Evolutionary conservation across 495 filamentous ascomycete species (phyloP), one percentile per base, ranked within the genome.

Genomic region (Pyronema omphalodes): DNA sequence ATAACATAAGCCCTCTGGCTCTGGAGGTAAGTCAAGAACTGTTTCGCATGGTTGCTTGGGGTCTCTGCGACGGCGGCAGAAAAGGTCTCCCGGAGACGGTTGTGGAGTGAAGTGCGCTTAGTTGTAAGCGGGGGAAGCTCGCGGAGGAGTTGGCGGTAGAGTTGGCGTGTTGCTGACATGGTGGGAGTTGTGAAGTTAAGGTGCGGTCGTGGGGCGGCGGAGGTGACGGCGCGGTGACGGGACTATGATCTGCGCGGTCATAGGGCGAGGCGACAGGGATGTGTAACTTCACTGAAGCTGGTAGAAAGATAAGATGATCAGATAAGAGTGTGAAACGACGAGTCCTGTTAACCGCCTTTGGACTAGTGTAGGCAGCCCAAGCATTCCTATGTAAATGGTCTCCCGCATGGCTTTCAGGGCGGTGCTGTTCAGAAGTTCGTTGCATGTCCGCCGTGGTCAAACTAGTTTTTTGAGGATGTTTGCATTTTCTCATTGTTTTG

Each of bases 71-170:
- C 44, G 23, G 23, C 19, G 35, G 50, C 8, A 9, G 75, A 71
- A 67, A 71, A 76, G 53, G 69, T 58, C 6, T 73, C 68, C 63
- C 79, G 78, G 57, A 86, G 69, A 37, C 68, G 73, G 55, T 71
- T 64, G 67, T 83, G 76, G 6, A 82, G 71, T 18, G 76, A 76
- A 8, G 78, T 82, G 57, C 67, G 71, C 45, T 70, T 41, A 70
- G 62, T 56, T 74, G 74, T 65, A 71, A 70, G 79, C 44, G 81
- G 77, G 15, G 91, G 89, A 33, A 95, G 80, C 70, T 95, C 88
- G 68, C 88, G 85, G 52, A 95, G 84, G 67, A 98, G 72, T 17
- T 80, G 75, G 61, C 91, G 84, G 73, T 98, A 98, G 64, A 93
- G 73, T 44, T 84, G 77, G 64, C 84, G 84, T 47, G 82, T 67